phyloP scores from a whole-genome alignment of 23 red algal genomes.

The Cyanidiococcus yangmingshanensis region DNA sequence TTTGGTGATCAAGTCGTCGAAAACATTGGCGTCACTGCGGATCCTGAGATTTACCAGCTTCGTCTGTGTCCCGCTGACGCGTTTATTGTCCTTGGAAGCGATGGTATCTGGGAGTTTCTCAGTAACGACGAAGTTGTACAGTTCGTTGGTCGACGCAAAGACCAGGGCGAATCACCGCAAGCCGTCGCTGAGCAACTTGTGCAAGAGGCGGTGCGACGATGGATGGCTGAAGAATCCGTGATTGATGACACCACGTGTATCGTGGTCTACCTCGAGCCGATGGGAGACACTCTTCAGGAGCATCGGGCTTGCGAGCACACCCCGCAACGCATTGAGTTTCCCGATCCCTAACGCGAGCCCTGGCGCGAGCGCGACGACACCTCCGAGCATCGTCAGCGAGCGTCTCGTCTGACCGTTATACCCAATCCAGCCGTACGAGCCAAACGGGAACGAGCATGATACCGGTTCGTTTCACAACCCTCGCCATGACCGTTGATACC shows the following conservation, averaged over 20 bases:
- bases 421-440: too few species aligned
- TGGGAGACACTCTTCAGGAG: neutral
- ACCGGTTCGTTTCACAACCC: too few species aligned
- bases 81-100: conserved; percentile 70
- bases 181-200: conserved; percentile 56
- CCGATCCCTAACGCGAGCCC: neutral
- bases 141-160: conserved; percentile 32
- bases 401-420: too few species aligned
- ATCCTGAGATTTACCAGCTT: conserved; percentile 60
- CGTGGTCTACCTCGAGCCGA: conserved; percentile 50
- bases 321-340: neutral
- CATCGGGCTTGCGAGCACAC: neutral
- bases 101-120: conserved; percentile 99
- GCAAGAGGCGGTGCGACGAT: conserved; percentile 68
- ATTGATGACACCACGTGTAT: conserved; percentile 93
- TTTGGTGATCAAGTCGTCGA: conserved; percentile 78
- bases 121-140: conserved; percentile 60
- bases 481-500: too few species aligned
- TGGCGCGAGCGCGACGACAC: too few species aligned
- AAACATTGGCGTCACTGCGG: conserved; percentile 45
- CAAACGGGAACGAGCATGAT: too few species aligned
- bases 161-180: conserved; percentile 16
- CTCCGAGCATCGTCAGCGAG: too few species aligned
- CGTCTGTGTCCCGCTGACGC: conserved; percentile 35
- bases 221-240: conserved; percentile 63